A percentile compares a stretch with the other conserved stretches of the same genome.
These are phyloP conservation scores for Hericium coralloides DNA, from an alignment of 768 basidiomycete genomes.

Conservation along the genomic window DNA sequence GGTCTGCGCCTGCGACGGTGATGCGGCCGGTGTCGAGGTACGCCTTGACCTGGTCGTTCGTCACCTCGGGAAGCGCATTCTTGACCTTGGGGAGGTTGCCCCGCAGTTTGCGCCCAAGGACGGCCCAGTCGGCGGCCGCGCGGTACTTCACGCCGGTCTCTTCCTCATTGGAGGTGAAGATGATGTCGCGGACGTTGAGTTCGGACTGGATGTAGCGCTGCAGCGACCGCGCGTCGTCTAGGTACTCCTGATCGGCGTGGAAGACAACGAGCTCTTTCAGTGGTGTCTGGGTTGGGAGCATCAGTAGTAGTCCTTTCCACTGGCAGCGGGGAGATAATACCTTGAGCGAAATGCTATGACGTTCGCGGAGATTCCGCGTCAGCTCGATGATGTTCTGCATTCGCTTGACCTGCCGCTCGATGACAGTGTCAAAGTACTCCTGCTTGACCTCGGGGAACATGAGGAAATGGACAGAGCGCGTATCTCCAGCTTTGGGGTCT, in stretches of 20 bases:
- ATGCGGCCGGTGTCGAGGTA: slow-evolving; percentile 73
- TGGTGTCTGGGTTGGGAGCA: slow-evolving; percentile 52
- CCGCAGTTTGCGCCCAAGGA: slow-evolving; percentile 86
- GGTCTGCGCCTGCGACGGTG: slow-evolving; percentile 80
- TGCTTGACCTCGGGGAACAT: slow-evolving; percentile 89
- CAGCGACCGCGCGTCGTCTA: slow-evolving; percentile 77
- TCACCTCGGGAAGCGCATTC: slow-evolving; percentile 71
- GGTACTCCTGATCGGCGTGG: slow-evolving; percentile 79
- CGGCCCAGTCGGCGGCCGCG: slow-evolving; percentile 91
- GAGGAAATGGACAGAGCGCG: slow-evolving; percentile 92
- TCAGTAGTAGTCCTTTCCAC: neutral
- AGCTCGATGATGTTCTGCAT: slow-evolving; percentile 96
- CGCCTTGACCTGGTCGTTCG: slow-evolving; percentile 74
- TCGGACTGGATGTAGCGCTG: slow-evolving; percentile 89
- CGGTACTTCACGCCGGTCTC: slow-evolving; percentile 84
- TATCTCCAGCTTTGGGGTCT: slow-evolving; percentile 60
- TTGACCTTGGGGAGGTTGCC: slow-evolving; percentile 88
- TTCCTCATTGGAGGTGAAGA: slow-evolving; percentile 84
- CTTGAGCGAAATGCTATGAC: slow-evolving; percentile 82
- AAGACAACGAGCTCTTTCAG: slow-evolving; percentile 89
- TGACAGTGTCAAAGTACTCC: slow-evolving; percentile 89
- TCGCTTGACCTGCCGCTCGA: slow-evolving; percentile 89
- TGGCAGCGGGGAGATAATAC: slow-evolving; percentile 31
- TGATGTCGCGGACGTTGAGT: slow-evolving; percentile 85
- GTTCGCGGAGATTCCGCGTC: slow-evolving; percentile 81